Percentiles rank a stretch among this genome's conserved stretches.
These are phyloP conservation scores for Aspergillus floridensis DNA, from an alignment of 2,329 filamentous ascomycete genomes.

Conservation along the genomic window DNA sequence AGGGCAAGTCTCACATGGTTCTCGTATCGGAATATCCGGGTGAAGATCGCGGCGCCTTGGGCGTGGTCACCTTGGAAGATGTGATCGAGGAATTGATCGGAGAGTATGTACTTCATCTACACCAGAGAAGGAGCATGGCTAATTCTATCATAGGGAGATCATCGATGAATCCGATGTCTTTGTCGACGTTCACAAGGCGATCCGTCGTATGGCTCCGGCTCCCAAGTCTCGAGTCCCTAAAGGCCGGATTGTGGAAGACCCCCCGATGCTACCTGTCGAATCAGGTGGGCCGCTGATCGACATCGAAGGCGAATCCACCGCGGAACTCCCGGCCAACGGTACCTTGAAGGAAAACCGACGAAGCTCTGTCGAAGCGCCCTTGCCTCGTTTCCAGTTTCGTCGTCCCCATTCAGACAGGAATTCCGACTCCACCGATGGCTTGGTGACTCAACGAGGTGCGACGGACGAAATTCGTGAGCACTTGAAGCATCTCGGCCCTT, in stretches of 20 bases:
- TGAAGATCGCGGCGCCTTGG: conserved; percentile 84
- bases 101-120: conserved; percentile 63
- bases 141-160: conserved; percentile 69
- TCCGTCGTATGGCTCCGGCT: conserved; percentile 80
- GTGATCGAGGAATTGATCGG: conserved; percentile 98
- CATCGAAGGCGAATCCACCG: conserved; percentile 45
- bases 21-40: conserved; percentile 87
- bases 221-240: conserved; percentile 71
- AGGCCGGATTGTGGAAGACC: conserved; percentile 52
- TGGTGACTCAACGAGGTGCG: conserved; percentile 48
- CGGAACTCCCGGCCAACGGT: conserved; percentile 15
- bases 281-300: conserved; percentile 37
- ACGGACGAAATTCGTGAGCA: conserved; percentile 59
- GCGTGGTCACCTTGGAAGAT: conserved; percentile 93
- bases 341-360: conserved; percentile 26
- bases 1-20: conserved; percentile 99
- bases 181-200: conserved; percentile 96
- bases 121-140: conserved; percentile 7
- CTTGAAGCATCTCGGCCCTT: conserved; percentile 62
- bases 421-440: conserved; percentile 25
- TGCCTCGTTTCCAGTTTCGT: conserved; percentile 42
- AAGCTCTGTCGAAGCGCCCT: conserved; percentile 36
- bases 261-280: conserved; percentile 34
- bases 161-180: conserved; percentile 99
- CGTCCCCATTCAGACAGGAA: conserved; percentile 32